phyloP scores from a whole-genome alignment of 2,329 filamentous ascomycete genomes.

The Colletotrichum theobromicola region DNA sequence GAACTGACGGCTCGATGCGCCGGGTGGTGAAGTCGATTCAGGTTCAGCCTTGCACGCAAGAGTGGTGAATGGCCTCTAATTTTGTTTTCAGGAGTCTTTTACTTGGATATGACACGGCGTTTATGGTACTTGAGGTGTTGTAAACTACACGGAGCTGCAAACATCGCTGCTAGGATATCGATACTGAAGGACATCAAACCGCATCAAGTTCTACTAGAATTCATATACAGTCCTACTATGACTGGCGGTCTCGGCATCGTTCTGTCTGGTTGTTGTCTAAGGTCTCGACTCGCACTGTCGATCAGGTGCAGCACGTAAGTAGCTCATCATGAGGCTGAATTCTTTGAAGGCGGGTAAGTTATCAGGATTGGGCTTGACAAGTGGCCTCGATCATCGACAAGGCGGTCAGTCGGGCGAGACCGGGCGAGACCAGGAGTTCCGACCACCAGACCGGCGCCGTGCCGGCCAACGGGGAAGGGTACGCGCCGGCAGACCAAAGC shows the following conservation, averaged over 20 bases:
- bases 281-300: neutral
- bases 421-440: neutral
- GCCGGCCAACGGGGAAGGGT: neutral
- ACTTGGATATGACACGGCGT: neutral
- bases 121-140: neutral
- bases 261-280: neutral
- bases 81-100: neutral
- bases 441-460: neutral
- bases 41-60: neutral
- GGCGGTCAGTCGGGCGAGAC: constrained; percentile 1
- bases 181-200: neutral
- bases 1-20: neutral
- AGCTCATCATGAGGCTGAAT: neutral
- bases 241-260: neutral
- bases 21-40: neutral
- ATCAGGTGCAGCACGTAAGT: neutral
- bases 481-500: neutral
- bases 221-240: neutral
- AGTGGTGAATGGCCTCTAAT: neutral
- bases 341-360: too few species aligned
- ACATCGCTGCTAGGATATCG: neutral
- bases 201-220: neutral
- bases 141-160: neutral
- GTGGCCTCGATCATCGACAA: neutral
- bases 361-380: neutral